Evolutionary conservation across 2,329 filamentous ascomycete species (phyloP), one percentile per base, ranked within the genome.

Genomic region (Colletotrichum sp.): DNA sequence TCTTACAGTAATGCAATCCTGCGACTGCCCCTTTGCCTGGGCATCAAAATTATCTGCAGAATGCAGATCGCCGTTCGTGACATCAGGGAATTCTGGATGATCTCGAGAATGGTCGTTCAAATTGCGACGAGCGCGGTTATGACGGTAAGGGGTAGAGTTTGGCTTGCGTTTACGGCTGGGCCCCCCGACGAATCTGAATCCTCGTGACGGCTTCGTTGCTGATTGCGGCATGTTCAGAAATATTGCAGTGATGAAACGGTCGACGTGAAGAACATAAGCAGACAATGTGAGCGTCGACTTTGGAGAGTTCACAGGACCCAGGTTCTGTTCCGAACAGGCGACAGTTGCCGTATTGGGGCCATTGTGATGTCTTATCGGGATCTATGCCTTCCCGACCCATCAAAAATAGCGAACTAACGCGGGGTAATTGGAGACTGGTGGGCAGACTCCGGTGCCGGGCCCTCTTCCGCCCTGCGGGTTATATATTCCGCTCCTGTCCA

Each of bases 171-270:
- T 80, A 16, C 79, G 75, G 24, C 79, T 79, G 12, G 59, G 75
- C 12, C 71, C 78, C 22, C 79, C 79, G 10, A 80, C 79, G 24
- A 80, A 80, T 68, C 80, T 79, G 78, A 80, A 81, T 52, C 79
- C 24, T 79, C 82, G 68, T 18, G 76, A 72, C 18, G 18, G 32
- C 28, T 60, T 70, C 8, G 32, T 24, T 24, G 30, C n/a, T 65
- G 12, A 13, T 65, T 65, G n/a, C 32, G 63, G 12, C 63, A 65
- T 65, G 6, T 24, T 60, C 28, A 10, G 18, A 44, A 44, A n/a
- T 44, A n/a, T 10, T 44, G 3, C 39, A 44, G 18, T 44, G 39
- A 6, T 44, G 18, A 44, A n/a, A 44, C 18, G 5, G 39, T 44
- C 39, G 39, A 44, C 3, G 39, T n/a, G 39, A 44, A 44, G 39